Conservation (phyloP, 2,329 filamentous ascomycete genomes). For the Trichoderma endophyticum region DNA sequence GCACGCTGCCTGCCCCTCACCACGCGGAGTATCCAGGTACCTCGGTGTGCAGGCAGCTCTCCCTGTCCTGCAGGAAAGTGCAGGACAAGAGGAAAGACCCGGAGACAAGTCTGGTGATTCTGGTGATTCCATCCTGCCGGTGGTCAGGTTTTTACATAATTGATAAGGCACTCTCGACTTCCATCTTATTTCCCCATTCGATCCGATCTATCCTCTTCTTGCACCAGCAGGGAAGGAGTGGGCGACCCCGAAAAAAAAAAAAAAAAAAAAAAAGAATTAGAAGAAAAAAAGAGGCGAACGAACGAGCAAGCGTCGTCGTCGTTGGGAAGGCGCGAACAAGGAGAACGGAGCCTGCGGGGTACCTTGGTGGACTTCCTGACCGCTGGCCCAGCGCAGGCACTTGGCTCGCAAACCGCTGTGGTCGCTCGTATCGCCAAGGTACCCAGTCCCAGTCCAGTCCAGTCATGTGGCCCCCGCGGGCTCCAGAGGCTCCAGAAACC, state of each 20-base stretch:
- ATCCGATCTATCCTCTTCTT: background rate
- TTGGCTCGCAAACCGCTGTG: background rate
- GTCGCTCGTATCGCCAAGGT: background rate
- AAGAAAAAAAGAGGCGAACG: background rate
- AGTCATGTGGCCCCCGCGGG: background rate
- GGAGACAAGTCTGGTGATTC: background rate
- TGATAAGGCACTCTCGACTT: background rate
- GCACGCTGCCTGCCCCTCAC: background rate
- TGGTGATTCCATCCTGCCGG: background rate
- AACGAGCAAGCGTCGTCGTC: background rate
- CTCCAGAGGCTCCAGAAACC: background rate
- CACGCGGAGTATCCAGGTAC: background rate
- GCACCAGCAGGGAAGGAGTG: background rate
- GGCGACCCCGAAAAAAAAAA: background rate
- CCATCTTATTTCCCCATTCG: background rate
- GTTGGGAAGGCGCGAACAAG: background rate
- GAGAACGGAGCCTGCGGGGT: constrained; percentile 3
- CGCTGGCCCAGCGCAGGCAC: background rate
- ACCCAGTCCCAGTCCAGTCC: background rate
- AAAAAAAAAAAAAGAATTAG: too few relatives aligned
- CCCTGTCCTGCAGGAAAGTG: background rate
- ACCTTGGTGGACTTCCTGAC: constrained; percentile 7
- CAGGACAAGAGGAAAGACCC: background rate
- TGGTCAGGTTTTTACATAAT: constrained; percentile 1
- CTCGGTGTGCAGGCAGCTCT: background rate